Evolutionary conservation across 371 early-diverging fungal genomes (phyloP).

Genomic region (Lichtheimia ramosa): DNA sequence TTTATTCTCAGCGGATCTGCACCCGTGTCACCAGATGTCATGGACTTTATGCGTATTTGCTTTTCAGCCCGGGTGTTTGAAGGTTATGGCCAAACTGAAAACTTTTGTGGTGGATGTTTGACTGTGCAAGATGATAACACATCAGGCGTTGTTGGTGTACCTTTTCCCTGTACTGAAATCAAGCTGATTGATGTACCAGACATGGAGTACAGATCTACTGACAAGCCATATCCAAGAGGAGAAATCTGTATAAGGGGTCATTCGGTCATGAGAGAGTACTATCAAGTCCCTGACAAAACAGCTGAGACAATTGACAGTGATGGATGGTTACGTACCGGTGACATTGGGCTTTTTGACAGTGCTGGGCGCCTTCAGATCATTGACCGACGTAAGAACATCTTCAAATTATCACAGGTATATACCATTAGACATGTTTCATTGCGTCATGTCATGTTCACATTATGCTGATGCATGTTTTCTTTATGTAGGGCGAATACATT

Average conservation of each 20-base stretch:
- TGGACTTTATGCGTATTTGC: constrained; percentile 86
- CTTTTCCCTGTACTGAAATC: constrained; percentile 72
- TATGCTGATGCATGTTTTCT: constrained; percentile 62
- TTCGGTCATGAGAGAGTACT: constrained; percentile 84
- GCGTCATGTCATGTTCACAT: no score
- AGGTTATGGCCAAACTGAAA: constrained; percentile 96
- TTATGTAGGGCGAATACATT: constrained; percentile 96
- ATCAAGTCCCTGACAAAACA: constrained; percentile 86
- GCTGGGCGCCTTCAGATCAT: constrained; percentile 84
- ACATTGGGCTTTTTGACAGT: constrained; percentile 85
- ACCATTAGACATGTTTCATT: background rate
- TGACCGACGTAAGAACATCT: constrained; percentile 98
- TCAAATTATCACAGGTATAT: constrained; percentile 79
- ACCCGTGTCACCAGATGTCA: constrained; percentile 83
- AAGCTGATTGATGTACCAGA: constrained; percentile 90
- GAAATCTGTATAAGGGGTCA: constrained; percentile 91
- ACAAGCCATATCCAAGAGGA: constrained; percentile 88
- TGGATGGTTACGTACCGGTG: constrained; percentile 95
- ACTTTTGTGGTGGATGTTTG: constrained; percentile 68
- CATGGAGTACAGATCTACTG: constrained; percentile 84
- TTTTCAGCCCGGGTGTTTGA: constrained; percentile 83
- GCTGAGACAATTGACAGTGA: constrained; percentile 71
- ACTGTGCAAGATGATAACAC: constrained; percentile 58
- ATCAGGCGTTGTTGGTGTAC: constrained; percentile 87
- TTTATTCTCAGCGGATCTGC: constrained; percentile 84